Conservation (phyloP, 2,329 filamentous ascomycete genomes). For the Helicocarpus griseus region DNA sequence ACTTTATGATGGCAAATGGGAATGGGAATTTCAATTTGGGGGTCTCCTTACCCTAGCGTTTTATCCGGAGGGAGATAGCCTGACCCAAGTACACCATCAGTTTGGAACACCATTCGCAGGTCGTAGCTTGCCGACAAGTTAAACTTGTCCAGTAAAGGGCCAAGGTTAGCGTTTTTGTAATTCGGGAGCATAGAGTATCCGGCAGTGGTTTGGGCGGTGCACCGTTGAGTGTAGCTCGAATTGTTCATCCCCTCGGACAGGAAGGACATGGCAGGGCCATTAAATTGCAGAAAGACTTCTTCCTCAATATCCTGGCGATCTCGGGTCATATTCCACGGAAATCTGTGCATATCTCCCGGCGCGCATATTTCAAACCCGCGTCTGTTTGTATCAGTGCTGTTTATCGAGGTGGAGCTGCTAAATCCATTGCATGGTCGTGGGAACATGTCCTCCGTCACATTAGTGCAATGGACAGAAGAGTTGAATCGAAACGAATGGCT, state of each 20-base stretch:
- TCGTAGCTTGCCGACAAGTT: conserved; percentile 4
- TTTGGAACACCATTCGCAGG: neutral
- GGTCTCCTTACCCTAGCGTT: neutral
- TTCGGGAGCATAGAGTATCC: conserved; percentile 9
- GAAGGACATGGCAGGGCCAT: neutral
- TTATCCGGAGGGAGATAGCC: neutral
- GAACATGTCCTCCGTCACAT: neutral
- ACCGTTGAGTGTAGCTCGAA: conserved; percentile 1
- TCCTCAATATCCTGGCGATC: conserved; percentile 7
- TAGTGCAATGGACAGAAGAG: conserved; percentile 4
- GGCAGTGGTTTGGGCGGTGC: conserved; percentile 5
- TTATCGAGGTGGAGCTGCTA: neutral
- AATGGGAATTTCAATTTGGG: neutral
- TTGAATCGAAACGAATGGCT: conserved; percentile 8
- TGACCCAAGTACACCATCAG: neutral
- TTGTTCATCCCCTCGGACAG: neutral
- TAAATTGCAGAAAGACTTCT: conserved; percentile 5
- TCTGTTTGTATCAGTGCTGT: neutral
- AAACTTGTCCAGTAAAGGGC: conserved; percentile 5
- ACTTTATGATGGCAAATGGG: neutral
- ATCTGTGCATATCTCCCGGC: neutral
- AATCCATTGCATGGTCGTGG: neutral
- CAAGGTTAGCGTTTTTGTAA: neutral
- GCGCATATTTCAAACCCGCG: conserved; percentile 4
- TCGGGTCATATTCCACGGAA: conserved; percentile 8